phyloP scores from a whole-genome alignment of 345 rosid species.

The Gynandropsis gynandra region DNA sequence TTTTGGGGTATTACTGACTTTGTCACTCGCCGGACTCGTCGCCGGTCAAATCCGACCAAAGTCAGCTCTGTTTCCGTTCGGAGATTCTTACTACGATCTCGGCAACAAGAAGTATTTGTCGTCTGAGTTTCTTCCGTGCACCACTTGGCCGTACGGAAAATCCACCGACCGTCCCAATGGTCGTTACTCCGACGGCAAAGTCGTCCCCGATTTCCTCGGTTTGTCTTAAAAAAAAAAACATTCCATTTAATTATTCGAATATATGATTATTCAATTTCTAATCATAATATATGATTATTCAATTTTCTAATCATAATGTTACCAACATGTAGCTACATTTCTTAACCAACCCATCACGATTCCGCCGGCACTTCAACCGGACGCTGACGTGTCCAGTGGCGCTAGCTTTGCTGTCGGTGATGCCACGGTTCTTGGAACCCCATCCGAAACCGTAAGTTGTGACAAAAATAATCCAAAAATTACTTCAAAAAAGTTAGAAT shows the following conservation, averaged over 20 bases:
- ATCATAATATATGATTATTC: background rate
- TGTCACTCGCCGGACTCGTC: background rate
- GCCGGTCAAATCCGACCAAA: background rate
- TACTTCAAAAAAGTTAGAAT: background rate
- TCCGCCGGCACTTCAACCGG: conserved; percentile 13
- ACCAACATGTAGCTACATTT: conserved; percentile 17
- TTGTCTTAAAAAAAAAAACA: too few species aligned
- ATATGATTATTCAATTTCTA: background rate
- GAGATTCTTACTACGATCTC: background rate
- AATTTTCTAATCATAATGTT: background rate
- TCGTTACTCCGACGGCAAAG: conserved; percentile 23
- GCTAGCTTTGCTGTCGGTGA: conserved; percentile 28
- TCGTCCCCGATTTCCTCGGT: conserved; percentile 26
- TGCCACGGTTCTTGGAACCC: conserved; percentile 29
- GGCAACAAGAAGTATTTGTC: background rate
- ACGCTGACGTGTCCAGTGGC: conserved; percentile 24
- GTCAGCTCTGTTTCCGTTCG: background rate
- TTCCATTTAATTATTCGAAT: background rate
- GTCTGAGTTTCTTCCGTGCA: background rate
- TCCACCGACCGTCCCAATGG: conserved; percentile 26
- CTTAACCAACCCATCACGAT: conserved; percentile 15
- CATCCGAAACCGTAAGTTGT: conserved; percentile 19
- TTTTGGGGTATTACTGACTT: background rate
- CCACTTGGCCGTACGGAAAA: conserved; percentile 29
- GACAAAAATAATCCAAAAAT: background rate